Percentiles rank a stretch among this genome's conserved stretches.
These are phyloP conservation scores for Chaetomium sp. DNA, from an alignment of 2,329 filamentous ascomycete genomes.

Conservation along the genomic window DNA sequence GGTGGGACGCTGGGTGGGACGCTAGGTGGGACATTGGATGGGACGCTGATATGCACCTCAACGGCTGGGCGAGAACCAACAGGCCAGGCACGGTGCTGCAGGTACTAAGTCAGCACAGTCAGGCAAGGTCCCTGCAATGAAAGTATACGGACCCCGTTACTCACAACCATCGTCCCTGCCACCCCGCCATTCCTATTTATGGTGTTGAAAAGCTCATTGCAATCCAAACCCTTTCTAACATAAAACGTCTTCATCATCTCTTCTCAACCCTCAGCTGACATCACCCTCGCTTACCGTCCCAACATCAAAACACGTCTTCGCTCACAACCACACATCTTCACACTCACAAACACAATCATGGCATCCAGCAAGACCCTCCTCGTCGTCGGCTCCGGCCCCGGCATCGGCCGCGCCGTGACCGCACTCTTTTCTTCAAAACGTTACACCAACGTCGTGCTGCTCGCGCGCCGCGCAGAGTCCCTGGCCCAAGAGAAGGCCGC, in stretches of 20 bases:
- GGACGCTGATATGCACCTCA: background rate
- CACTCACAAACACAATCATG: constrained; percentile 13
- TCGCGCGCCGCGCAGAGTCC: constrained; percentile 47
- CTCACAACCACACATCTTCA: background rate
- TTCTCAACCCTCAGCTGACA: background rate
- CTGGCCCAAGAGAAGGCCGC: constrained; percentile 47
- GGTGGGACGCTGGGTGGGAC: background rate
- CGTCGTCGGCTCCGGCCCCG: constrained; percentile 51
- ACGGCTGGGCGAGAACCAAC: background rate
- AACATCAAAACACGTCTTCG: background rate
- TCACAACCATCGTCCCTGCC: background rate
- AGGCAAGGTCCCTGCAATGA: background rate
- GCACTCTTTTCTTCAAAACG: constrained; percentile 46
- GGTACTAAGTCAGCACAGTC: background rate
- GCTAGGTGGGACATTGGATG: background rate
- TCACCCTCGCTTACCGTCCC: background rate
- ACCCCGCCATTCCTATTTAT: constrained; percentile 1
- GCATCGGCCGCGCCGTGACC: constrained; percentile 49
- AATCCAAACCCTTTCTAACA: background rate
- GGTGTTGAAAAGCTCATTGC: background rate
- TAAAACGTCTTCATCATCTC: background rate
- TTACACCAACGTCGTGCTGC: constrained; percentile 51
- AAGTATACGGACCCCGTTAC: background rate
- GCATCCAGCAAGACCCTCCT: constrained; percentile 36
- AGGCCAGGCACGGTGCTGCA: background rate